Evolutionary conservation across 75 land plant genomes (phyloP).

Genomic region (Selaginella moellendorffii): DNA sequence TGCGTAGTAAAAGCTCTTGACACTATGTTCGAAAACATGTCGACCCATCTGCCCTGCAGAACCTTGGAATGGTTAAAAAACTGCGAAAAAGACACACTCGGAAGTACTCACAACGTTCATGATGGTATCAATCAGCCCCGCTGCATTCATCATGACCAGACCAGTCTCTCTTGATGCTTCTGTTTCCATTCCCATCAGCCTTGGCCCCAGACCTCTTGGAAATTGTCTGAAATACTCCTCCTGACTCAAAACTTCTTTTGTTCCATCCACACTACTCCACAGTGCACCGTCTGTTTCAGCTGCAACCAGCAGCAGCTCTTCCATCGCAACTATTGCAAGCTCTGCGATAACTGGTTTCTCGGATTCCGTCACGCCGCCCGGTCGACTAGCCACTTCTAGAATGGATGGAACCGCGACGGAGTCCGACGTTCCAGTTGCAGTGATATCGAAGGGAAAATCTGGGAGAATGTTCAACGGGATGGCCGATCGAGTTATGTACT

Average conservation of each 20-base stretch:
- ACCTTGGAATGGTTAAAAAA: background rate
- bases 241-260: slow-evolving; percentile 35
- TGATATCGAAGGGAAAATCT: background rate
- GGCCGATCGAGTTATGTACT: background rate
- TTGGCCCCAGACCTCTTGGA: slow-evolving; percentile 28
- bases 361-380: slow-evolving; percentile 29
- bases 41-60: slow-evolving; percentile 66
- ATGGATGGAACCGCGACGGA: slow-evolving; percentile 13
- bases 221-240: slow-evolving; percentile 44
- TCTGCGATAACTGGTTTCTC: slow-evolving; percentile 46
- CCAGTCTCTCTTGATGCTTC: slow-evolving; percentile 60
- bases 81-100: background rate
- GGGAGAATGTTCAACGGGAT: background rate
- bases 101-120: slow-evolving; percentile 45
- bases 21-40: slow-evolving; percentile 53
- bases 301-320: slow-evolving; percentile 34
- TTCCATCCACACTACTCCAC: slow-evolving; percentile 38
- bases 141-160: slow-evolving; percentile 46
- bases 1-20: slow-evolving; percentile 55
- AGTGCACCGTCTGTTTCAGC: slow-evolving; percentile 48
- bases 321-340: slow-evolving; percentile 35
- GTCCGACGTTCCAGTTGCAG: background rate
- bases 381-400: slow-evolving; percentile 14
- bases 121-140: slow-evolving; percentile 47
- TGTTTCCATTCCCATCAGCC: slow-evolving; percentile 33